These are phyloP conservation scores for Colletotrichum gloeosporioides DNA, from an alignment of 2,329 filamentous ascomycete species.

Conservation along the genomic window DNA sequence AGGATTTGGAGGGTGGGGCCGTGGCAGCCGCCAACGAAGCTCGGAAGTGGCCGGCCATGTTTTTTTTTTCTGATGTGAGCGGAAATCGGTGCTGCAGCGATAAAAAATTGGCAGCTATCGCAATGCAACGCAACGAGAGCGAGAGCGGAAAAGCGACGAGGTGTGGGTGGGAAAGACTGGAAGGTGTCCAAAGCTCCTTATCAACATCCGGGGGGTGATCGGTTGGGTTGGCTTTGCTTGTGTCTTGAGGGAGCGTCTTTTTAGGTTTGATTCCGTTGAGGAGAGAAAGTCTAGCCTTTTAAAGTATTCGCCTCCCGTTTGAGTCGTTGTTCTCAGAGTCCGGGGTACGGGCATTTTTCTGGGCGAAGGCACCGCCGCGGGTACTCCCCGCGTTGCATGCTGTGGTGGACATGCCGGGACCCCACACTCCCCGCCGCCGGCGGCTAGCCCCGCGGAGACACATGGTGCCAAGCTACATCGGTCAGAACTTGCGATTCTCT, in stretches of 20 bases:
- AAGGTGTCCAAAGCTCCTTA: neutral
- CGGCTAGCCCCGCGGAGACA: neutral
- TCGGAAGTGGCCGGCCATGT: constrained; percentile 16
- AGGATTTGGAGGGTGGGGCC: neutral
- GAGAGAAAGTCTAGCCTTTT: neutral
- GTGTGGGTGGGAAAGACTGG: neutral
- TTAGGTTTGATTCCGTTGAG: neutral
- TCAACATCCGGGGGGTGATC: neutral
- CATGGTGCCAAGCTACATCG: neutral
- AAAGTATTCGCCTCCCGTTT: neutral
- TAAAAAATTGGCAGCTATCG: neutral
- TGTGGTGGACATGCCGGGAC: neutral
- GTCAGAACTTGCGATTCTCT: neutral
- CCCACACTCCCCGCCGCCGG: neutral
- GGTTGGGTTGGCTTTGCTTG: neutral
- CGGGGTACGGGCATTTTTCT: neutral
- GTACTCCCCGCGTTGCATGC: neutral
- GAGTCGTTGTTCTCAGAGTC: neutral
- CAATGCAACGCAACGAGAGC: neutral
- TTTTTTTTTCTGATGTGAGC: neutral
- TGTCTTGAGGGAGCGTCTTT: neutral
- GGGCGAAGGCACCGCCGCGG: neutral
- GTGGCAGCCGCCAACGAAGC: neutral
- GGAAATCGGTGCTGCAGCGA: neutral
- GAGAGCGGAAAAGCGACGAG: neutral